Base-by-base conservation (phyloP, 164 flowering plant species). In the Annona squamosa region DNA sequence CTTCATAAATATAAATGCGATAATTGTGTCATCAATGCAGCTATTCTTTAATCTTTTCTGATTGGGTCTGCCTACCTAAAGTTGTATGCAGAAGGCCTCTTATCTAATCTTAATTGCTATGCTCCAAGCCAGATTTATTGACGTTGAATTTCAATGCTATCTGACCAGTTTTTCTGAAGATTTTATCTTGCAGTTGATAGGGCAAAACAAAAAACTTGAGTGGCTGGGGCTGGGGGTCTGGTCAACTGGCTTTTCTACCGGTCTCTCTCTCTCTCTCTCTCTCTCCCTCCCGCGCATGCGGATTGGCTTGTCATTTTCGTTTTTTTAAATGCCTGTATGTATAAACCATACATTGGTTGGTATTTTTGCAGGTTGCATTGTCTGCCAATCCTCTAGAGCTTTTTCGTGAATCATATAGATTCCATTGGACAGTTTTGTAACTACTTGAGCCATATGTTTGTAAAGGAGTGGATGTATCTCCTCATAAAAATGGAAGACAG, bases 1-100 rank as follows among this genome's bases (percentile, higher is more conserved):
- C 79, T 81, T 86, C 85, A 73, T 79, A 67, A 82, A 79, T 79
- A 79, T 78, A 76, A 83, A 26, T 77, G 82, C 76, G 72, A 81
- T 44, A 80, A 68, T 80, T 79, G 68, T 71, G 78, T 76, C 64
- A 76, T 74, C 76, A 71, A 59, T 46, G 68, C 59, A 52, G 59
- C 59, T 9, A 16, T 68, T 18, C n/a, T 46, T 46, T n/a, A 45
- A 16, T n/a, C 5, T 68, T 17, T 5, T 19, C 41, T 19, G 10
- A 45, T 46, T 4, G 26, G n/a, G 19, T 26, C 18, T 70, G 10
- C 77, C 70, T 70, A 74, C 41, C 45, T 45, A 17, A 19, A 5
- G n/a, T 16, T 16, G 4, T 18, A 10, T 26, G 26, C 17, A 19
- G 9, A 5, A 69, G 67, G 63, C 69, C 46, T 65, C 57, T 43